Evolutionary conservation across 2,329 filamentous ascomycete species (phyloP), one percentile per base, ranked within the genome.

Genomic region (Hymenoscyphus albidus): DNA sequence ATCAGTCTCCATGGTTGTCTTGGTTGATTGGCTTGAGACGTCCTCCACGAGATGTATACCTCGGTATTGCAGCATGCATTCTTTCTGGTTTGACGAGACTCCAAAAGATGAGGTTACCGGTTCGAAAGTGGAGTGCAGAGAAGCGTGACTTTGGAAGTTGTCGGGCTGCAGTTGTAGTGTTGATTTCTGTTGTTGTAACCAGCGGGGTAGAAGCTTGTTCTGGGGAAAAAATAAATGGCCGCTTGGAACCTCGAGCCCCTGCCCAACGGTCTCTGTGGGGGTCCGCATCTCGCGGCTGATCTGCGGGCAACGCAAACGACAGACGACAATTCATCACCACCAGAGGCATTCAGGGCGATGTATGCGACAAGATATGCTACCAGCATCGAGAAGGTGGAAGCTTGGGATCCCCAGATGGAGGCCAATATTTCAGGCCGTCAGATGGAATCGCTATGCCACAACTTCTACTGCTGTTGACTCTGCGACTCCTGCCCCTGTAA

Each of bases 371-470:
- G 48, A 42, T 39, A 76, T 76, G 74, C 70, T 73, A 55, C 72
- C 72, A 64, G 61, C 69, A 22, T 75, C 72, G 16, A 74, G 72
- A 71, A 70, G 72, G 64, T 72, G 68, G 69, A 54, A 62, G 18
- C 35, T 51, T 38, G 9, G 60, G 38, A 55, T 70, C 31, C 60
- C 59, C 58, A 66, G 35, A 62, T 71, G 68, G 66, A 67, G 60
- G 22, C 35, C 44, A 39, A 44, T 38, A 55, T 62, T 64, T 42
- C 14, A 39, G 48, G 56, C 57, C 35, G n/a, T 66, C 10, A n/a
- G 56, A 32, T 44, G 32, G 10, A 64, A 59, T 5, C 64, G 64
- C 39, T 68, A 67, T 65, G 67, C 68, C 10, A 69, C 68, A n/a
- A 18, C 44, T 51, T 22, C 44, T 14, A 64, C 67, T 51, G 44